Evolutionary conservation across 2,329 filamentous ascomycete species (phyloP), one percentile per base, ranked within the genome.

Genomic region (Sporothrix mexicana): DNA sequence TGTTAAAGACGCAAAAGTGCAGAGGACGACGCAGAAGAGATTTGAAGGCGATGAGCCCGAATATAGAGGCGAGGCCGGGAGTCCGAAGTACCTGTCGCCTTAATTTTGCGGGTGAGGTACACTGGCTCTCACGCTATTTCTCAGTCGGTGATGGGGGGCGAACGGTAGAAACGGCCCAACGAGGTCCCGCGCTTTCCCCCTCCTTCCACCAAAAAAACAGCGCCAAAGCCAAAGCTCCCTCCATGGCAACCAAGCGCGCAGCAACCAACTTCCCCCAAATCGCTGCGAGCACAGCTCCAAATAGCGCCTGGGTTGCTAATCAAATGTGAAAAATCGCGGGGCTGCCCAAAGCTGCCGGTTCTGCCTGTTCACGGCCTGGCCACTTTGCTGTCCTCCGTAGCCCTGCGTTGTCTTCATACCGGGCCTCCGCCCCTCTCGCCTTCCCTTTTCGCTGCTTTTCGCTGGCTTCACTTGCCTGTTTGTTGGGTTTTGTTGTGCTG

Each of bases 331-430:
- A 45, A 47, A 61, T 71, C 69, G 69, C 69, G 57, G 69, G 69
- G 69, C 69, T 64, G 57, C 20, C 69, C 69, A 71, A 51, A 71
- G 68, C 67, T 69, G 51, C 51, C 64, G 47, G 23, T 57, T 57
- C 49, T 57, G 67, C 67, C 49, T 69, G 67, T 69, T 53, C 45
- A 68, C 66, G 66, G 66, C 45, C 64, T 66, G 61, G 61, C 36
- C 20, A 15, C 61, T 47, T 25, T 20, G 23, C n/a, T 64, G 61
- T 45, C n/a, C 41, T 51, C 64, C 64, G 66, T 68, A 68, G 66
- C 66, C 66, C 66, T 68, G 66, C 66, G 66, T 53, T 53, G 66
- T 68, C 66, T 55, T 17, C 47, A 68, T 68, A 68, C 66, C 66
- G 64, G 66, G 66, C 66, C 66, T 69, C 67, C 53, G 53, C 51